Conservation (phyloP, 192 early-diverging fungal genomes). For the Podila horticola region DNA sequence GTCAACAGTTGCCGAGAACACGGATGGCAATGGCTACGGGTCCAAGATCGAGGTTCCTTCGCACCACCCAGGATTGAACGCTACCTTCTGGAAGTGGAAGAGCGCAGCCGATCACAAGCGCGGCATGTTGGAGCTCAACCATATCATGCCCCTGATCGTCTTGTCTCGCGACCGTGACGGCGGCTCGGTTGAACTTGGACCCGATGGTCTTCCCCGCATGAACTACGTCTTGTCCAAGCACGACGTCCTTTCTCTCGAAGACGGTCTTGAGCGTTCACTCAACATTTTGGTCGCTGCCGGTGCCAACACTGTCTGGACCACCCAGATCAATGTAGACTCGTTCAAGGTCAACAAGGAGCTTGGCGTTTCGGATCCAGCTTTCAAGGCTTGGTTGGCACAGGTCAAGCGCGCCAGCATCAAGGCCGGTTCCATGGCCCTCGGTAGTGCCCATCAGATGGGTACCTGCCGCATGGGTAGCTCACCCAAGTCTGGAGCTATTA, state of each 20-base stretch:
- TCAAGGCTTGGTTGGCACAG: conserved; percentile 29
- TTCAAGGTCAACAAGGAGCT: conserved; percentile 55
- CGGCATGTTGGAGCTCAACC: conserved; percentile 57
- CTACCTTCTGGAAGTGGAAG: conserved; percentile 59
- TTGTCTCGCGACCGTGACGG: conserved; percentile 72
- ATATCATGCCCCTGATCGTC: conserved; percentile 61
- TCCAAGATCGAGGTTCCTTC: conserved; percentile 71
- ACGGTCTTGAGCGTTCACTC: conserved; percentile 56
- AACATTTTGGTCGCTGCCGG: conserved; percentile 72
- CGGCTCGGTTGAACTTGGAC: conserved; percentile 56
- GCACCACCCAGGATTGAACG: conserved; percentile 62
- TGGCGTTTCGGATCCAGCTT: conserved; percentile 49
- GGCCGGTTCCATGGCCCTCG: conserved; percentile 45
- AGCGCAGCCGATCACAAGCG: conserved; percentile 62
- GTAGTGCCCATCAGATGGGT: conserved; percentile 77
- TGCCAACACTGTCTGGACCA: conserved; percentile 65
- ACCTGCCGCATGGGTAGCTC: conserved; percentile 71
- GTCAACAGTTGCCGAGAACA: conserved; percentile 62
- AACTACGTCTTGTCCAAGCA: conserved; percentile 63
- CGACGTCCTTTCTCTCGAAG: conserved; percentile 58
- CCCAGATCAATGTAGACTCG: conserved; percentile 56
- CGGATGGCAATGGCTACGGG: conserved; percentile 72
- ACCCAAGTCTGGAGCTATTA: conserved; percentile 64
- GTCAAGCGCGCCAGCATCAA: conserved; percentile 44
- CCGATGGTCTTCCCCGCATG: conserved; percentile 52